phyloP scores from a whole-genome alignment of 352 stramenopile species.

The Pythium myriotylum region DNA sequence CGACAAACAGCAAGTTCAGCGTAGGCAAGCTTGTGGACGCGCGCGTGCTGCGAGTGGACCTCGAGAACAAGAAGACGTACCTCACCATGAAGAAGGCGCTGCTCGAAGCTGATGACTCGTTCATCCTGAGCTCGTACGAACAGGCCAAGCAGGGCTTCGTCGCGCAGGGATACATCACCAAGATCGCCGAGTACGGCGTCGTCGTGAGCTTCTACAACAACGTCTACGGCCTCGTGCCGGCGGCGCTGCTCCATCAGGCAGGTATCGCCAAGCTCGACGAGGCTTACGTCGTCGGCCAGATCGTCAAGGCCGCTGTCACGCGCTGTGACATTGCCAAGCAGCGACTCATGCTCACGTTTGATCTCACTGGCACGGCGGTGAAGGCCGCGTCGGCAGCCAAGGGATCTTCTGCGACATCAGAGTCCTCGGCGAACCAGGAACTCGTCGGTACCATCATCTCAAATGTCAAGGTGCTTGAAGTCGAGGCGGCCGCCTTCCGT shows the following conservation, averaged over 20 bases:
- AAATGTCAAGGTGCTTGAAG: constrained; percentile 69
- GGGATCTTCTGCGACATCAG: background rate
- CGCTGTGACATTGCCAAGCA: constrained; percentile 77
- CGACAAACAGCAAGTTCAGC: constrained; percentile 76
- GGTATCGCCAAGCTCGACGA: constrained; percentile 85
- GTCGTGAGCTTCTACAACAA: constrained; percentile 97
- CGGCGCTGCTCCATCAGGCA: constrained; percentile 78
- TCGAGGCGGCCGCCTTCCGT: constrained; percentile 68
- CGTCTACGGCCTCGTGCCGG: constrained; percentile 92
- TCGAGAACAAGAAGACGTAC: constrained; percentile 92
- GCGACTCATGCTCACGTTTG: constrained; percentile 87
- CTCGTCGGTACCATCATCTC: constrained; percentile 60
- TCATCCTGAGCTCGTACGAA: constrained; percentile 78
- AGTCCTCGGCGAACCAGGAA: constrained; percentile 22
- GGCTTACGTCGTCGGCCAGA: constrained; percentile 85
- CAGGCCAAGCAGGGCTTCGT: constrained; percentile 73
- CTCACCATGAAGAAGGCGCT: constrained; percentile 91
- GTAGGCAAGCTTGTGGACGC: constrained; percentile 74
- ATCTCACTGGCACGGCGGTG: constrained; percentile 47
- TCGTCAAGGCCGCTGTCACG: constrained; percentile 82
- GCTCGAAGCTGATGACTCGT: constrained; percentile 65
- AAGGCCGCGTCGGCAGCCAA: constrained; percentile 11
- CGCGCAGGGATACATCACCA: constrained; percentile 92
- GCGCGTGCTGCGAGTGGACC: constrained; percentile 82
- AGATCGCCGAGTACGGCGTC: constrained; percentile 91